Percentiles rank a stretch among this genome's conserved stretches.
Evolutionary conservation across 441 rosid genomes (phyloP).

Genomic region (Rhodomyrtus psidioides): DNA sequence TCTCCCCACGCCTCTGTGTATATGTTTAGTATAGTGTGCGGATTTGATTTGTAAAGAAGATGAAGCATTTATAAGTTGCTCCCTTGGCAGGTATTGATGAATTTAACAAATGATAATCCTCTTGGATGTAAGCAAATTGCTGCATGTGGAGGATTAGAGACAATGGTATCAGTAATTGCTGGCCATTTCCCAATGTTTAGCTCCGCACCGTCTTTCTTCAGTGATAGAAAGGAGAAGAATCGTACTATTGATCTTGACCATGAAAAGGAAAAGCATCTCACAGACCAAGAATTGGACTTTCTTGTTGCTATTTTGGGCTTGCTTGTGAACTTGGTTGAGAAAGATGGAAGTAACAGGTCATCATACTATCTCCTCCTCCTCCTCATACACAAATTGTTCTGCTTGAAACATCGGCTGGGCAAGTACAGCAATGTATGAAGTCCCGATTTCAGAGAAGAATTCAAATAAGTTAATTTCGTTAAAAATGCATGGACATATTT

Average conservation of each 20-base stretch:
- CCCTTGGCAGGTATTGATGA: slow-evolving; percentile 84
- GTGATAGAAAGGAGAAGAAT: slow-evolving; percentile 25
- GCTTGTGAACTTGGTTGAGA: slow-evolving; percentile 94
- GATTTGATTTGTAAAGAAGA: neutral
- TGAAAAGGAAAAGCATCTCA: slow-evolving; percentile 42
- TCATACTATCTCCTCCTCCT: slow-evolving; percentile 1
- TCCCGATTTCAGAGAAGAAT: neutral
- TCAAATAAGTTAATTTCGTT: neutral
- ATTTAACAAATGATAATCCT: slow-evolving; percentile 84
- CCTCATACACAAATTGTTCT: neutral
- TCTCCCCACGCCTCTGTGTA: neutral
- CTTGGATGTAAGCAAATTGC: slow-evolving; percentile 84
- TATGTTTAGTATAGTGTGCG: neutral
- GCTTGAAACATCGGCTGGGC: neutral
- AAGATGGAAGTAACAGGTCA: slow-evolving; percentile 85
- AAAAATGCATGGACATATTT: neutral
- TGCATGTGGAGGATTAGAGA: slow-evolving; percentile 75
- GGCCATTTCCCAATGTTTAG: slow-evolving; percentile 72
- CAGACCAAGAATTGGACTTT: slow-evolving; percentile 87
- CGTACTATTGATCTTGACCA: slow-evolving; percentile 11
- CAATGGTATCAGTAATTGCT: slow-evolving; percentile 65
- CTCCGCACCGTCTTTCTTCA: slow-evolving; percentile 25
- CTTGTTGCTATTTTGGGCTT: slow-evolving; percentile 92
- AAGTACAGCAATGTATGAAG: neutral
- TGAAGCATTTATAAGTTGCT: neutral